Conservation (phyloP, 2,329 filamentous ascomycete species). For the Eutypa lata region DNA sequence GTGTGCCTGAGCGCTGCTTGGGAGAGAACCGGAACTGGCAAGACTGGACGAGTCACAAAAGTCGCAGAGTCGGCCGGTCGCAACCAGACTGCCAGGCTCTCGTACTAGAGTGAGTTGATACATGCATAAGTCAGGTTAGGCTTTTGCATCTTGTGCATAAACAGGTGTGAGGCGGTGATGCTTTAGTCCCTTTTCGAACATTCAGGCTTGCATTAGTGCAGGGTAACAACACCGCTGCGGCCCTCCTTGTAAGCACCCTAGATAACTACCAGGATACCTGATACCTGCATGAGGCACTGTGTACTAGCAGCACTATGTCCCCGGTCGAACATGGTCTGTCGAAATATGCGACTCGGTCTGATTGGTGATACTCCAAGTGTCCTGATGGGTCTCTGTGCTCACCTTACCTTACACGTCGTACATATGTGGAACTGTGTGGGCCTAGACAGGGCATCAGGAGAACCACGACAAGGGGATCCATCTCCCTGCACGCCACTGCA, state of each 20-base stretch:
- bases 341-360: not conserved
- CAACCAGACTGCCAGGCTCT: not conserved
- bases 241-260: too few relatives aligned
- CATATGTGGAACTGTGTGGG: not conserved
- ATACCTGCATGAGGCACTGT: not conserved
- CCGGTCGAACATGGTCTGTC: not conserved
- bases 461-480: not conserved
- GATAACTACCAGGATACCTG: too few relatives aligned
- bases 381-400: not conserved
- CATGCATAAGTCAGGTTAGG: too few relatives aligned
- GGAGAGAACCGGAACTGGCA: not conserved
- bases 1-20: not conserved
- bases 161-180: not conserved
- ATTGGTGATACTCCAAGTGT: not conserved
- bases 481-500: not conserved
- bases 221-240: too few relatives aligned
- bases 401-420: not conserved
- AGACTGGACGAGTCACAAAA: not conserved
- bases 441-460: not conserved
- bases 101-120: too few relatives aligned
- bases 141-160: not conserved
- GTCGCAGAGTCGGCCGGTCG: not conserved
- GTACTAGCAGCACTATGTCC: not conserved
- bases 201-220: not conserved
- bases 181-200: not conserved